Base-by-base conservation (phyloP, 1,284 basidiomycete genomes). In the Malassezia caprae region DNA sequence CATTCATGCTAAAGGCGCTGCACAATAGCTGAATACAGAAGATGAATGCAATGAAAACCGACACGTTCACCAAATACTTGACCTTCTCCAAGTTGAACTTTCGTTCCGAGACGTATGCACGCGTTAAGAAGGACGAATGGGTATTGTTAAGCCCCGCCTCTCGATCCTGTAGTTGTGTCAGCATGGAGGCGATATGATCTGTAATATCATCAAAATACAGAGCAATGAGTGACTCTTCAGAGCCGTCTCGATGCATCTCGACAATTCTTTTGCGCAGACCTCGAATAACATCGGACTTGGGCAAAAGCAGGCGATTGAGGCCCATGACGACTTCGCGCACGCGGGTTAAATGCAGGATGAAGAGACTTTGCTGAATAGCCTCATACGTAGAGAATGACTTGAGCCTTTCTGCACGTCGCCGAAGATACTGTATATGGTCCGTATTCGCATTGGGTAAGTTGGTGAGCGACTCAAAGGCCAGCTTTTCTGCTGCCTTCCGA, bases 191-290 rank as follows among this genome's bases (percentile, higher is more conserved):
- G 61, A 96, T 90, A 75, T 96, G 91, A 76, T 96, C 90, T 79
- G 91, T 87, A 3, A 96, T 82, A 75, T 96, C 91, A 42, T 88
- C 88, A 77, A 94, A 82, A 73, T 96, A 90, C 15, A 90, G 19
- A 46, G 41, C 3, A 27, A 53, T 44, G 6, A 55, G 39, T 7
- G 45, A 52, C n/a, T 63, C 60, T 37, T 62, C 57, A 8, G 53
- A 51, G 13, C 13, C 30, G n/a, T 23, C 21, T 13, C 30, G 26
- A 15, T 46, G 21, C 45, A 64, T 51, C 47, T 77, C 80, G 59
- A 57, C 77, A 62, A 77, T 78, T 8, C 90, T 79, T 74, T 93
- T 93, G 55, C 84, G 79, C 55, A 96, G 78, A 56, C 86, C 84
- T 11, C 84, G 80, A 19, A 94, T 80, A 2, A 93, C 86, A 67